These are phyloP conservation scores for Chalciporus chontae DNA, from an alignment of 768 basidiomycete species.

Conservation along the genomic window DNA sequence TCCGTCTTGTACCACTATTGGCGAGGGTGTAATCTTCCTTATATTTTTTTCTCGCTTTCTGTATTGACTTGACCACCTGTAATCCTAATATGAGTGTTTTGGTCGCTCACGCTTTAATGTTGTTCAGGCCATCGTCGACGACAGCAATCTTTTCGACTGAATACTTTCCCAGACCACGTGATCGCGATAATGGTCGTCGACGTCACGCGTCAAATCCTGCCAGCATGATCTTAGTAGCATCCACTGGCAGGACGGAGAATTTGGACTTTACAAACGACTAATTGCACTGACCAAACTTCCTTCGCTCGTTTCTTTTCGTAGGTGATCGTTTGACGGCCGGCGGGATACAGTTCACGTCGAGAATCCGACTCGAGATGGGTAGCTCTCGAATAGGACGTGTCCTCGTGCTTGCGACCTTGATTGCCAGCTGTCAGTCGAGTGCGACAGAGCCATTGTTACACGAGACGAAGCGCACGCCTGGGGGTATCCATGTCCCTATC, in stretches of 20 bases:
- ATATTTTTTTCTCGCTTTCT: slow-evolving; percentile 3
- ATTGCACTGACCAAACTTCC: neutral
- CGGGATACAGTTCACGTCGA: neutral
- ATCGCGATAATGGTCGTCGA: neutral
- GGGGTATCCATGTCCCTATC: slow-evolving; percentile 27
- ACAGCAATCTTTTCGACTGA: neutral
- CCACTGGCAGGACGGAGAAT: neutral
- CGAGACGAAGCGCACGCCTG: slow-evolving; percentile 4
- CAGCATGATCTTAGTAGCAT: neutral
- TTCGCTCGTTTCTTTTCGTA: neutral
- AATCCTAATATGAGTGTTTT: slow-evolving; percentile 3
- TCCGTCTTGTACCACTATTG: slow-evolving; percentile 16
- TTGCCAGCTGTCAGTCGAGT: slow-evolving; percentile 1
- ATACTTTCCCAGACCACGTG: slow-evolving; percentile 8
- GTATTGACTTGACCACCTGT: slow-evolving; percentile 4
- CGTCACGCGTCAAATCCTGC: neutral
- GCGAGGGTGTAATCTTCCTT: slow-evolving; percentile 4
- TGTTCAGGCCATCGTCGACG: no score
- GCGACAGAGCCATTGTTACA: neutral
- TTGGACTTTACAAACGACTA: neutral
- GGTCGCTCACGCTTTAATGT: neutral
- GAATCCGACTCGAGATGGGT: slow-evolving; percentile 11
- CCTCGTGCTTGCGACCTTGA: slow-evolving; percentile 7
- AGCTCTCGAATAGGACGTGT: slow-evolving; percentile 2
- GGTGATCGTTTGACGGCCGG: neutral